Conservation (phyloP, 2,329 filamentous ascomycete species). For the Gnomoniopsis sp. region DNA sequence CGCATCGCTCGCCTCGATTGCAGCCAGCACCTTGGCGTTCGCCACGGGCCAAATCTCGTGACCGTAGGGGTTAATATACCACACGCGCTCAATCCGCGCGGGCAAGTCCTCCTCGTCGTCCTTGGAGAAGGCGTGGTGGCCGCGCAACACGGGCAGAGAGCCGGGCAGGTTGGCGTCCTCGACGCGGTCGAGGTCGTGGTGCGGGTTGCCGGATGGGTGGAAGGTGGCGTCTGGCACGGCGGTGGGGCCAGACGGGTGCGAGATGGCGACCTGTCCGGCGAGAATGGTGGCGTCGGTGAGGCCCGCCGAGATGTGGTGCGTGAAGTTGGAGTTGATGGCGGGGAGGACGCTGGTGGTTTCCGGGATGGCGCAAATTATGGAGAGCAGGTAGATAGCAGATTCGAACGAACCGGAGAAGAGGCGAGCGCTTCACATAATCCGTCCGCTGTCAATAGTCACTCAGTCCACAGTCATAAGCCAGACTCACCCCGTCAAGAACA, state of each 20-base stretch:
- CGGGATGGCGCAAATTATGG: conserved; percentile 81
- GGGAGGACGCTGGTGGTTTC: conserved; percentile 76
- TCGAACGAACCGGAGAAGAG: conserved; percentile 93
- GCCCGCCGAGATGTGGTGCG: conserved; percentile 86
- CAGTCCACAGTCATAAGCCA: not conserved
- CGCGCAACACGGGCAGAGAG: conserved; percentile 73
- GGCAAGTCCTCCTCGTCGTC: conserved; percentile 70
- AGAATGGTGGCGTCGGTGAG: conserved; percentile 74
- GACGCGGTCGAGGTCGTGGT: conserved; percentile 58
- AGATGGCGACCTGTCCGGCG: conserved; percentile 89
- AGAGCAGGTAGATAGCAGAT: conserved; percentile 84
- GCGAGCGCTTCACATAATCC: conserved; percentile 49
- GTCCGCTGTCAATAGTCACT: not conserved
- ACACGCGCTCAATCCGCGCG: conserved; percentile 74
- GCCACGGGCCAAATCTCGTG: conserved; percentile 85
- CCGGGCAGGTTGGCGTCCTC: conserved; percentile 82
- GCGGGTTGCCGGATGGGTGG: conserved; percentile 32
- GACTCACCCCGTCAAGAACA: conserved; percentile 69
- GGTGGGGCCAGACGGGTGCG: conserved; percentile 71
- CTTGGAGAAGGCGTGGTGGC: conserved; percentile 81
- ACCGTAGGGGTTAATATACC: conserved; percentile 99
- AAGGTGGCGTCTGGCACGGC: conserved; percentile 36
- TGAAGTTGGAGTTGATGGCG: conserved; percentile 92
- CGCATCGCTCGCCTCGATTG: conserved; percentile 60
- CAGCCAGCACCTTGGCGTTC: conserved; percentile 74